A percentile compares a stretch with the other conserved stretches of the same genome.
These are phyloP conservation scores for Nannochloropsis salina DNA, from an alignment of 108 stramenopile species.

Conservation along the genomic window DNA sequence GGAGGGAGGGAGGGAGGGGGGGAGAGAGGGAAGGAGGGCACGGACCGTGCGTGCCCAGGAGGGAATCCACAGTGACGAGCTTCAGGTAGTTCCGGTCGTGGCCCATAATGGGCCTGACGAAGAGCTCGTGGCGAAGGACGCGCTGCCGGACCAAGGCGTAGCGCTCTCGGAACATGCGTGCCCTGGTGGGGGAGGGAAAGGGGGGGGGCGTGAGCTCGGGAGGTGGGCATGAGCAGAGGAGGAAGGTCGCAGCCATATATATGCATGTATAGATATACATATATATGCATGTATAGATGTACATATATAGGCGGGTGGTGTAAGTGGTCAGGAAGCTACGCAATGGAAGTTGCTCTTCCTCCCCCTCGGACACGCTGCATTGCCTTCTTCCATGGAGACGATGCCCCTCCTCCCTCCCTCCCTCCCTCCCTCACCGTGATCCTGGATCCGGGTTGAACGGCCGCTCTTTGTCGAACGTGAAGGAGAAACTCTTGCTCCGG, in stretches of 20 bases:
- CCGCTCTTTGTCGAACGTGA: neutral
- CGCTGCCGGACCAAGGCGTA: neutral
- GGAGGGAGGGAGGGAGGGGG: constrained; percentile 1
- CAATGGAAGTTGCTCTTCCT: too few relatives aligned
- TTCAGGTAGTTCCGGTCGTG: neutral
- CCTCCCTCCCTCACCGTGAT: neutral
- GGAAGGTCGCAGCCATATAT: too few relatives aligned
- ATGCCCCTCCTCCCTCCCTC: neutral
- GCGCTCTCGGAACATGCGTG: constrained; percentile 4
- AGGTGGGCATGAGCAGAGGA: neutral
- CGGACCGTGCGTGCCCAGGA: neutral
- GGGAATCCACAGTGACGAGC: neutral
- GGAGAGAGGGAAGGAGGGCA: neutral
- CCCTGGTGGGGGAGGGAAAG: neutral
- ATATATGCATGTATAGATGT: too few relatives aligned
- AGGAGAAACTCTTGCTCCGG: neutral
- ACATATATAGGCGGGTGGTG: too few relatives aligned
- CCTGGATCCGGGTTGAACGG: neutral
- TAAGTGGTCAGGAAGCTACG: too few relatives aligned
- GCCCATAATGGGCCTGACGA: constrained; percentile 3
- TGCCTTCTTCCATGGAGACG: too few relatives aligned
- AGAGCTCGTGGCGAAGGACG: neutral
- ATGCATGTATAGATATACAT: too few relatives aligned
- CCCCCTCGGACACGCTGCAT: too few relatives aligned
- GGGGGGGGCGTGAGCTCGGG: neutral